Conservation (phyloP, 805 yeast species). For the Ogataea methylovora region DNA sequence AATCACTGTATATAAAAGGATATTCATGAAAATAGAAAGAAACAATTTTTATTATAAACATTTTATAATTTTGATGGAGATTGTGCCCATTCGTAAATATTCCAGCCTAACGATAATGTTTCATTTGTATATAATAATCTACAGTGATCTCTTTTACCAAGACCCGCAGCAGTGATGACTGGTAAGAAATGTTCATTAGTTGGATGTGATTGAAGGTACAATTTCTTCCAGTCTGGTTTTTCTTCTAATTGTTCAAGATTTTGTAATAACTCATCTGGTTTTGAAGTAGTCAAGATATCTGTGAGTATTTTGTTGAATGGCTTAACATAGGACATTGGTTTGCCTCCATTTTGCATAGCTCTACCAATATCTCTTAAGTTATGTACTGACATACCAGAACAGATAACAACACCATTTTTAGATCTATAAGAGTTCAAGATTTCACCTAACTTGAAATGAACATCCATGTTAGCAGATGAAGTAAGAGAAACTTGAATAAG, state of each 20-base stretch:
- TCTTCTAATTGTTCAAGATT: constrained; percentile 29
- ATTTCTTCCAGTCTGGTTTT: constrained; percentile 17
- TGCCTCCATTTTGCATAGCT: constrained; percentile 14
- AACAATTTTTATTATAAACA: neutral
- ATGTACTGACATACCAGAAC: constrained; percentile 79
- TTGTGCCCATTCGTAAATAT: constrained; percentile 43
- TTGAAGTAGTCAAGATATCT: constrained; percentile 25
- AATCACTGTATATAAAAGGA: neutral
- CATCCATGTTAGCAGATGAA: constrained; percentile 31
- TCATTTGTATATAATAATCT: constrained; percentile 40
- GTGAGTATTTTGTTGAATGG: constrained; percentile 44
- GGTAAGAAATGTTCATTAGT: constrained; percentile 72
- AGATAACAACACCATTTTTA: constrained; percentile 44
- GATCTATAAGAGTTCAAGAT: constrained; percentile 43
- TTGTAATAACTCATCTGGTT: constrained; percentile 25
- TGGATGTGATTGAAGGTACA: constrained; percentile 55
- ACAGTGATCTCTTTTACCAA: constrained; percentile 35
- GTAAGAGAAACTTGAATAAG: constrained; percentile 45
- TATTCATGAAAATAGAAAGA: neutral
- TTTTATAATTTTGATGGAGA: too few relatives aligned
- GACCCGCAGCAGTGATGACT: constrained; percentile 51
- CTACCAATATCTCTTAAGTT: constrained; percentile 50
- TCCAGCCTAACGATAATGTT: constrained; percentile 56
- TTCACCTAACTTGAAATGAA: constrained; percentile 48
- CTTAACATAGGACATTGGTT: constrained; percentile 38